phyloP scores from a whole-genome alignment of 495 filamentous ascomycete genomes.

The Neurospora sp. region DNA sequence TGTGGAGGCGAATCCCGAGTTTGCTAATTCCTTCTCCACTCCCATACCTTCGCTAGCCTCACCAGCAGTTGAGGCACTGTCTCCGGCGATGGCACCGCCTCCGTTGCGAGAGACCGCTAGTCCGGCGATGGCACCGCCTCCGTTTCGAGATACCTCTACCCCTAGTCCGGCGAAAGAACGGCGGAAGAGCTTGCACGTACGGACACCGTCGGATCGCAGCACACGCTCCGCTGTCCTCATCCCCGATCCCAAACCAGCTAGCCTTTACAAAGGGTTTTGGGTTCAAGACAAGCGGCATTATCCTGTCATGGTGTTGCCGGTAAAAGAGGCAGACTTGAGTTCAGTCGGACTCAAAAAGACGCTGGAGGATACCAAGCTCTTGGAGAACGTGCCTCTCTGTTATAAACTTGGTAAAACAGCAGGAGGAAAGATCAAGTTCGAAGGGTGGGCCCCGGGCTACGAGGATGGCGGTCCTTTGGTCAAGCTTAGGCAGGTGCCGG shows the following conservation, averaged over 20 bases:
- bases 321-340: constrained; percentile 18
- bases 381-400: constrained; percentile 25
- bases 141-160: not conserved
- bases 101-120: not conserved
- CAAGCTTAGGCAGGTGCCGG: constrained; percentile 30
- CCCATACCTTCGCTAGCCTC: not conserved
- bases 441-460: constrained; percentile 30
- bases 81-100: not conserved
- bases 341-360: constrained; percentile 22
- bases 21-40: not conserved
- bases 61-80: not conserved
- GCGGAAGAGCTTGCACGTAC: not conserved
- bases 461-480: constrained; percentile 26
- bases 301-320: constrained; percentile 32
- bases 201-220: not conserved
- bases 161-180: not conserved
- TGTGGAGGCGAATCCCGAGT: not conserved
- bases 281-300: constrained; percentile 17
- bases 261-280: constrained; percentile 29
- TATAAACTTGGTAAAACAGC: constrained; percentile 17
- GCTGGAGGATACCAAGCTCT: constrained; percentile 23
- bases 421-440: constrained; percentile 12
- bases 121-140: not conserved
- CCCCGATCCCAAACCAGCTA: constrained; percentile 7
- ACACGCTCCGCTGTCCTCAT: constrained; percentile 4